Evolutionary conservation across 352 stramenopile species (phyloP), one percentile per base, ranked within the genome.

Genomic region (Phytophthora chlamydospora): DNA sequence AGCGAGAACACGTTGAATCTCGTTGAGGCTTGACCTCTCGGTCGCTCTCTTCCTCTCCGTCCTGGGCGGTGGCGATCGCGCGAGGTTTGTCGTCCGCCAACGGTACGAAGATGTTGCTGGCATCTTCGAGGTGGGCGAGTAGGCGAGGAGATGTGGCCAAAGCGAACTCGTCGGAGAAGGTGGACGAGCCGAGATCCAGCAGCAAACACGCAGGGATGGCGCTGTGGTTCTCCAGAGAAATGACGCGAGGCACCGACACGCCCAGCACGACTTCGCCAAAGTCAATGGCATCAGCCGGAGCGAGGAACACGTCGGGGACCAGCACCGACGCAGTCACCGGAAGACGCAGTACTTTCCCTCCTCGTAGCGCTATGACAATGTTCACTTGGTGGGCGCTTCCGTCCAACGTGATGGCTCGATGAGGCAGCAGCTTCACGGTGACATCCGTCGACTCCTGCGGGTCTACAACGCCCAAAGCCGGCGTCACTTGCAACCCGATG

Each of bases 261-360:
- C 90, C 92, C 9, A 97, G 62, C 7, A 94, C 81, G 6, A 97
- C 81, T 19, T 85, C 76, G 16, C 81, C 90, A 60, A 96, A 98
- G n/a, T 89, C 82, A 29, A 92, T 53, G 0, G 50, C 48, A 0
- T 64, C 35, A 11, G 61, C 44, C 0, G 75, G 78, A 16, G 62
- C 57, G 6, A 97, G 74, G 8, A 74, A 72, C 8, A 98, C 80
- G 6, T 96, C 82, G 0, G 93, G 93, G 0, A 97, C 75, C 4
- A 98, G 66, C 0, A 93, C 81, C 0, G 70, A 79, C 5, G 76
- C 84, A 0, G 51, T 46, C 2, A 97, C 54, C 0, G 85, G 85
- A 0, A 97, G 66, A 16, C 79, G 77, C 2, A 96, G 47, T 12
- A 77, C 76, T 29, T 82, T 87, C 0, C 88, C 87, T 6, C 90